Evolutionary conservation across 345 rosid species (phyloP).

Genomic region (Camelina sativa): DNA sequence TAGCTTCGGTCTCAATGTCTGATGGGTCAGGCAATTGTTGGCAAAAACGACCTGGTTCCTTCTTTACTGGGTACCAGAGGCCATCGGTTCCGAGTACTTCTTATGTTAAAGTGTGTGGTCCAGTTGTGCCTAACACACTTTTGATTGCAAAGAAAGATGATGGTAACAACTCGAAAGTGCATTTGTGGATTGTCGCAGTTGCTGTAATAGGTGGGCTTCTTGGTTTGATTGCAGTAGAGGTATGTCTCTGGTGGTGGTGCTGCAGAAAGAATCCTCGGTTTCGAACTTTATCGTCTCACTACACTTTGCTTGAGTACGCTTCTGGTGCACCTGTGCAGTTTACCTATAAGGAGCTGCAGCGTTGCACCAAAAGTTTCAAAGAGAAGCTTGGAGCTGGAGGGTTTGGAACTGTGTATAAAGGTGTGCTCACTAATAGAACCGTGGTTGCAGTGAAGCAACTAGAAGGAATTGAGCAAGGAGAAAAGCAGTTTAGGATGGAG

Average conservation of each 20-base stretch:
- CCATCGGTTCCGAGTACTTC: slow-evolving; percentile 59
- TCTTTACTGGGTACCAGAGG: slow-evolving; percentile 61
- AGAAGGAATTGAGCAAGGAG: slow-evolving; percentile 66
- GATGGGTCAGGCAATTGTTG: slow-evolving; percentile 69
- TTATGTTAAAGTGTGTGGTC: slow-evolving; percentile 64
- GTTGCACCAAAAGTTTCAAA: slow-evolving; percentile 55
- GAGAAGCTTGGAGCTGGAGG: slow-evolving; percentile 69
- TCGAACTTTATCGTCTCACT: slow-evolving; percentile 52
- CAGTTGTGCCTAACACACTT: slow-evolving; percentile 49
- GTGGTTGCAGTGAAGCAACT: slow-evolving; percentile 66
- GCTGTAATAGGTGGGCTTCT: slow-evolving; percentile 44
- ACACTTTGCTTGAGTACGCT: slow-evolving; percentile 61
- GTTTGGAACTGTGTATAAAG: slow-evolving; percentile 68
- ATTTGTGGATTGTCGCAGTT: slow-evolving; percentile 48
- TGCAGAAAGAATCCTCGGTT: slow-evolving; percentile 47
- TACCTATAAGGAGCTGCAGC: slow-evolving; percentile 58
- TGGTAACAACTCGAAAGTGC: slow-evolving; percentile 37
- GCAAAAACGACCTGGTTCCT: slow-evolving; percentile 52
- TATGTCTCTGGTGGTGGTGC: slow-evolving; percentile 63
- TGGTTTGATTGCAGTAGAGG: slow-evolving; percentile 46
- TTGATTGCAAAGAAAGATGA: slow-evolving; percentile 10
- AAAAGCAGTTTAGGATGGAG: slow-evolving; percentile 71
- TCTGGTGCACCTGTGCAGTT: slow-evolving; percentile 66
- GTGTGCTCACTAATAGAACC: slow-evolving; percentile 52
- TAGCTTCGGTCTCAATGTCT: slow-evolving; percentile 57